These are phyloP conservation scores for Climacium dendroides DNA, from an alignment of 225 moss, liverwort and hornwort species.

Conservation along the genomic window DNA sequence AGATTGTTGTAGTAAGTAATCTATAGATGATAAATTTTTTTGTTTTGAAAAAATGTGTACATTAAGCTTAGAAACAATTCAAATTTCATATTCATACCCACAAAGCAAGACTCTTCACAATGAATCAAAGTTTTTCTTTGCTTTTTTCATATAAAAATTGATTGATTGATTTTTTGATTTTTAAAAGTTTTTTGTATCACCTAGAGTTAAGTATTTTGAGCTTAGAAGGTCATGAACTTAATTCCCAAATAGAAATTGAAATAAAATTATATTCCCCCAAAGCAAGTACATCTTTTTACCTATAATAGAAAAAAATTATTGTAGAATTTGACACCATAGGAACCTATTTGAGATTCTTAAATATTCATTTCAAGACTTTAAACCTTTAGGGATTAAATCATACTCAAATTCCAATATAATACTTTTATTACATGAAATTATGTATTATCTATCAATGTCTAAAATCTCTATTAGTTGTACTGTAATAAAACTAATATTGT, in stretches of 20 bases:
- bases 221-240: not conserved
- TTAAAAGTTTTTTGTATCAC: accelerated
- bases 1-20: no score
- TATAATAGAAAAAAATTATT: not conserved
- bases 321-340: not conserved
- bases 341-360: not conserved
- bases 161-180: not conserved
- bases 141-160: no score
- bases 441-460: not conserved
- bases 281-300: not conserved
- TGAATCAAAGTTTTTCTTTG: not conserved
- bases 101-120: not conserved
- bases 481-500: not conserved
- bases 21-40: no score
- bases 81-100: not conserved
- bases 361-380: not conserved
- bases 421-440: not conserved
- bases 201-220: not conserved
- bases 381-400: not conserved
- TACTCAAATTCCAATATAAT: not conserved
- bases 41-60: no score
- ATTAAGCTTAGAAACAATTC: not conserved
- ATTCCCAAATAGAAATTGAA: not conserved
- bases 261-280: accelerated
- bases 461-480: not conserved